These are phyloP conservation scores for Akanthomyces dipterigenus DNA, from an alignment of 2,329 filamentous ascomycete genomes.

Conservation along the genomic window DNA sequence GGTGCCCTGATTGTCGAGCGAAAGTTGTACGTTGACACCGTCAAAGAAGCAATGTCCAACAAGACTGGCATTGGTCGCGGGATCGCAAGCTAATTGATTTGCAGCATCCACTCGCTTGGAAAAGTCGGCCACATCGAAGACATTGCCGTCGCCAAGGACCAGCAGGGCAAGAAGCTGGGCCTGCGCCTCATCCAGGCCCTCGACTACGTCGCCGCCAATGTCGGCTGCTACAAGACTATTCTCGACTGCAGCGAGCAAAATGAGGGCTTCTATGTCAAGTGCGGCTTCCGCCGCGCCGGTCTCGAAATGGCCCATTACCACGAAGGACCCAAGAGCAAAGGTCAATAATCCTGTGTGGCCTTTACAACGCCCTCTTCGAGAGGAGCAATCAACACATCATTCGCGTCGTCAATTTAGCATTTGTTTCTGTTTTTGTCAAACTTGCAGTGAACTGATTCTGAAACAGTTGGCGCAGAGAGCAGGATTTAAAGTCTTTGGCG, in stretches of 20 bases:
- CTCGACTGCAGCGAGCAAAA: conserved; percentile 95
- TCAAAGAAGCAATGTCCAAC: conserved; percentile 14
- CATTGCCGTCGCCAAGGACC: conserved; percentile 88
- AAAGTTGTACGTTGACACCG: conserved; percentile 64
- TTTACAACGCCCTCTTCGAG: background rate
- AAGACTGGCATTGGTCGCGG: no score
- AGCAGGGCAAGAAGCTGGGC: conserved; percentile 96
- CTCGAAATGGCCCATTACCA: conserved; percentile 98
- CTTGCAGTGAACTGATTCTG: conserved; percentile 1
- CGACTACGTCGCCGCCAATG: conserved; percentile 77
- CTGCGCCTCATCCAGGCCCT: conserved; percentile 89
- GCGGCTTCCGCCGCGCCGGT: conserved; percentile 85
- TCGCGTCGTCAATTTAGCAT: background rate
- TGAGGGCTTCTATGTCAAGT: conserved; percentile 97
- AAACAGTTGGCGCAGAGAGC: conserved; percentile 2
- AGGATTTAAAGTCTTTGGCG: background rate
- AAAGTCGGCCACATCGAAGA: conserved; percentile 95
- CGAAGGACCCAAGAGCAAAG: conserved; percentile 48
- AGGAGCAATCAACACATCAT: background rate
- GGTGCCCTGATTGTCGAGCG: conserved; percentile 86
- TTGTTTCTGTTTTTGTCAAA: background rate
- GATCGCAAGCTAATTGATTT: background rate
- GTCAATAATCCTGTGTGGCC: conserved; percentile 3
- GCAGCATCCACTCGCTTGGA: conserved; percentile 71
- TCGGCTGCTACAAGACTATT: conserved; percentile 96